Percentiles rank a stretch among this genome's conserved stretches.
phyloP scores from a whole-genome alignment of 2,329 filamentous ascomycete genomes.

The Fusarium verticillioides region DNA sequence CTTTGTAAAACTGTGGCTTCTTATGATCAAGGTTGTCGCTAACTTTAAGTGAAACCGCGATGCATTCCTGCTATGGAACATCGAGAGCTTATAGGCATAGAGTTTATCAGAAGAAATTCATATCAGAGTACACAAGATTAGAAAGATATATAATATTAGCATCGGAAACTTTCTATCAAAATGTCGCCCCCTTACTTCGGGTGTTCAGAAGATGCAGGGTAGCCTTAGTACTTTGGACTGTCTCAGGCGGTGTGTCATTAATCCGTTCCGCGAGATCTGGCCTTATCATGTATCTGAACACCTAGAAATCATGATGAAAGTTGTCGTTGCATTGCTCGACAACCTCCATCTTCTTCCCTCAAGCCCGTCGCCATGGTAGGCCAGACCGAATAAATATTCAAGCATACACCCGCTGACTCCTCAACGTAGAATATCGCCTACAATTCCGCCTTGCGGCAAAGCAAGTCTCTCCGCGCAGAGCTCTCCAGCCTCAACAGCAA shows the following conservation, averaged over 20 bases:
- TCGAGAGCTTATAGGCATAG: not conserved
- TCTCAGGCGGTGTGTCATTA: slow-evolving; percentile 12
- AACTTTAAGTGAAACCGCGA: no score
- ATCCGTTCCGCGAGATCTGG: slow-evolving; percentile 45
- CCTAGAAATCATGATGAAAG: slow-evolving; percentile 38
- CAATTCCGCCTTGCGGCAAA: slow-evolving; percentile 87
- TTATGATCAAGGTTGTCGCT: rapidly evolving
- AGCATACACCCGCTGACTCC: not conserved
- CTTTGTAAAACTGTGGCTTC: not conserved
- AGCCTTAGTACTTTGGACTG: not conserved
- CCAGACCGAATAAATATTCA: rapidly evolving
- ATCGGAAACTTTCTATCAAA: not conserved
- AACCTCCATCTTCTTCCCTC: slow-evolving; percentile 6
- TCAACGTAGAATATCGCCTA: slow-evolving; percentile 78
- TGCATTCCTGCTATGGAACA: not conserved
- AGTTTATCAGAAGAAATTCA: not conserved
- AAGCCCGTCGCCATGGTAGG: slow-evolving; percentile 44
- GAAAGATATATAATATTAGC: no score
- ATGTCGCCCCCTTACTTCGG: no score
- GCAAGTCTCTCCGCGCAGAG: slow-evolving; percentile 80
- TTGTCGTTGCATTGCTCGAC: slow-evolving; percentile 17
- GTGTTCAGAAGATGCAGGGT: slow-evolving; percentile 5
- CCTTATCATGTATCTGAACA: slow-evolving; percentile 36
- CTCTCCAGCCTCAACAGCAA: slow-evolving; percentile 76
- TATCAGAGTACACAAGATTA: no score